Percentiles rank a stretch among this genome's conserved stretches.
These are phyloP conservation scores for Marvania coccoides DNA, from an alignment of 139 green algal genomes.

Conservation along the genomic window DNA sequence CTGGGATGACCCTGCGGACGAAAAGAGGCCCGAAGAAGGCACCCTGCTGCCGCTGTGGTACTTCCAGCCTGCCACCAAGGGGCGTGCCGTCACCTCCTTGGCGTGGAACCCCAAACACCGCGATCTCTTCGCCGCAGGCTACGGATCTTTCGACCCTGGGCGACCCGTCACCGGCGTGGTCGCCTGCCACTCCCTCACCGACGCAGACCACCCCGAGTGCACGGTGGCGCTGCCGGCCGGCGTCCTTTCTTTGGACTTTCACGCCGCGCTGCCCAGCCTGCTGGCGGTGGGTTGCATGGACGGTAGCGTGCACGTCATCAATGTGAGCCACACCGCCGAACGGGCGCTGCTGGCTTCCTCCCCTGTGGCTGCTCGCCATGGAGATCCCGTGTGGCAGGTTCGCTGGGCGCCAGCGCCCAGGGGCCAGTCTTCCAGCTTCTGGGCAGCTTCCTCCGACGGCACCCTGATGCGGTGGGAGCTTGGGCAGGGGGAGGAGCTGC, in stretches of 20 bases:
- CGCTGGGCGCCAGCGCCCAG: background rate
- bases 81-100: slow-evolving; percentile 64
- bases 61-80: slow-evolving; percentile 50
- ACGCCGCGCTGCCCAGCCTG: slow-evolving; percentile 72
- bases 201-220: slow-evolving; percentile 74
- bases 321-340: slow-evolving; percentile 22
- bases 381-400: slow-evolving; percentile 85
- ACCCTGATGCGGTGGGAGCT: slow-evolving; percentile 61
- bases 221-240: slow-evolving; percentile 44
- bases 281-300: slow-evolving; percentile 85
- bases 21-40: slow-evolving; percentile 52
- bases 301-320: slow-evolving; percentile 69
- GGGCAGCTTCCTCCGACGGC: slow-evolving; percentile 59
- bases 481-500: background rate
- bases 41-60: slow-evolving; percentile 90
- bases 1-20: slow-evolving; percentile 85
- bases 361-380: slow-evolving; percentile 67
- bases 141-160: slow-evolving; percentile 84
- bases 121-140: slow-evolving; percentile 83
- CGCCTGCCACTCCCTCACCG: slow-evolving; percentile 80
- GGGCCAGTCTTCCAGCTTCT: slow-evolving; percentile 6
- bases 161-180: slow-evolving; percentile 66
- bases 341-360: slow-evolving; percentile 55
- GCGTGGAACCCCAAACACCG: slow-evolving; percentile 68
- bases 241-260: slow-evolving; percentile 85